A percentile compares a stretch with the other conserved stretches of the same genome.
phyloP scores from a whole-genome alignment of 805 yeast genomes.

The Hanseniaspora opuntiae region DNA sequence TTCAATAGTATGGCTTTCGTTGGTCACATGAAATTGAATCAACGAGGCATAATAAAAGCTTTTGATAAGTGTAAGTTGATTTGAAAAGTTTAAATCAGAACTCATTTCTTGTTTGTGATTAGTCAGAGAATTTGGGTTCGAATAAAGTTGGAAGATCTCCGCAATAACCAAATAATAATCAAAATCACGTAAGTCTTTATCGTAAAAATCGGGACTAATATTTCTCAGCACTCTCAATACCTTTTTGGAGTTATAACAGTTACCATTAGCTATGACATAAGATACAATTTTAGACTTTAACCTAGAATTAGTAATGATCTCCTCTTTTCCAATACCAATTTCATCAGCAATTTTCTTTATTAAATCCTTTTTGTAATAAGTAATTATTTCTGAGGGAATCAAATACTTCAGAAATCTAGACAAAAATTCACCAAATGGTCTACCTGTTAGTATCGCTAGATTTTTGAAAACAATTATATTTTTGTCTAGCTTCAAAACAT shows the following conservation, averaged over 20 bases:
- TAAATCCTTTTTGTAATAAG: constrained; percentile 45
- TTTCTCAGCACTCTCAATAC: constrained; percentile 4
- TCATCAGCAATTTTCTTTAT: constrained; percentile 29
- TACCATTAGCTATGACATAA: constrained; percentile 4
- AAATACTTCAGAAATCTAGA: constrained; percentile 58
- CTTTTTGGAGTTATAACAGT: constrained; percentile 7
- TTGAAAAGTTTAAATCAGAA: neutral
- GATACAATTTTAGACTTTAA: constrained; percentile 1
- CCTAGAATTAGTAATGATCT: neutral
- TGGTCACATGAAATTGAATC: neutral
- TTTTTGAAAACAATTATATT: constrained; percentile 43
- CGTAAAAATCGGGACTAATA: neutral
- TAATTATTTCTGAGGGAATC: constrained; percentile 58
- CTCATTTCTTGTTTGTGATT: neutral
- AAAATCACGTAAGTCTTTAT: neutral
- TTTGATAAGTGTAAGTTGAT: constrained; percentile 1
- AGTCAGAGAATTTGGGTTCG: neutral
- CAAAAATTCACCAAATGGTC: constrained; percentile 48
- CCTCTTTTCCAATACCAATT: neutral
- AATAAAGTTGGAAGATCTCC: constrained; percentile 10
- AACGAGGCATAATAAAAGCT: constrained; percentile 6
- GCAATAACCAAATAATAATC: constrained; percentile 7
- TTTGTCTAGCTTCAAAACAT: constrained; percentile 40
- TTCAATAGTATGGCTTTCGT: neutral
- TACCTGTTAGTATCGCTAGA: constrained; percentile 52